A percentile compares a stretch with the other conserved stretches of the same genome.
Evolutionary conservation across 2,329 filamentous ascomycete genomes (phyloP).

Genomic region (Iodosphaeria phyllophila): DNA sequence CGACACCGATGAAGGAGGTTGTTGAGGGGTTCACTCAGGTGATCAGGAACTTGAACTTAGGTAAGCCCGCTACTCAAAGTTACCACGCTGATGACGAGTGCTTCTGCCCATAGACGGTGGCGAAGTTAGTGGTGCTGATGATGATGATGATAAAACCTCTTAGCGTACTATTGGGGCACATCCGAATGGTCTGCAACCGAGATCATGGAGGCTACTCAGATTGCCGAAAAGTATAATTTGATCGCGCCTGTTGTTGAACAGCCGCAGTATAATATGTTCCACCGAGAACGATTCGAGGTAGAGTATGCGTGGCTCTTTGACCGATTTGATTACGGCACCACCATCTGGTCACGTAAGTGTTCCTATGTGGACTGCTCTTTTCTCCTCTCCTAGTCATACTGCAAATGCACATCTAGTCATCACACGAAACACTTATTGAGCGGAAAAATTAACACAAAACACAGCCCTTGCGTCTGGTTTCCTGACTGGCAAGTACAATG

Average conservation of each 20-base stretch:
- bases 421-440: constrained; percentile 28
- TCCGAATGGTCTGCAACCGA: constrained; percentile 39
- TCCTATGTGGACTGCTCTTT: constrained; percentile 40
- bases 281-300: constrained; percentile 40
- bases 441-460: too few species aligned
- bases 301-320: constrained; percentile 39
- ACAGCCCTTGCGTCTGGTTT: constrained; percentile 36
- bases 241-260: constrained; percentile 28
- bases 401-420: constrained; percentile 35
- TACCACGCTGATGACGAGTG: too few species aligned
- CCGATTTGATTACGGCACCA: constrained; percentile 36
- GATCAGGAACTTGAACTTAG: constrained; percentile 32
- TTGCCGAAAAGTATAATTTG: constrained; percentile 36
- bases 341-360: constrained; percentile 23
- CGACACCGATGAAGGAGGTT: constrained; percentile 42
- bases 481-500: constrained; percentile 45
- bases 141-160: too few species aligned
- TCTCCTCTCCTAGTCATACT: constrained; percentile 31
- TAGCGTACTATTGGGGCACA: constrained; percentile 46
- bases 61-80: neutral
- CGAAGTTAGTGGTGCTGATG: too few species aligned
- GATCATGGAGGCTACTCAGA: constrained; percentile 36
- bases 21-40: constrained; percentile 31
- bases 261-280: constrained; percentile 43
- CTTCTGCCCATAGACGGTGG: too few species aligned